Percentiles rank a stretch among this genome's conserved stretches.
Evolutionary conservation across 1,284 basidiomycete genomes (phyloP).

Genomic region (Ustilago trichophora): DNA sequence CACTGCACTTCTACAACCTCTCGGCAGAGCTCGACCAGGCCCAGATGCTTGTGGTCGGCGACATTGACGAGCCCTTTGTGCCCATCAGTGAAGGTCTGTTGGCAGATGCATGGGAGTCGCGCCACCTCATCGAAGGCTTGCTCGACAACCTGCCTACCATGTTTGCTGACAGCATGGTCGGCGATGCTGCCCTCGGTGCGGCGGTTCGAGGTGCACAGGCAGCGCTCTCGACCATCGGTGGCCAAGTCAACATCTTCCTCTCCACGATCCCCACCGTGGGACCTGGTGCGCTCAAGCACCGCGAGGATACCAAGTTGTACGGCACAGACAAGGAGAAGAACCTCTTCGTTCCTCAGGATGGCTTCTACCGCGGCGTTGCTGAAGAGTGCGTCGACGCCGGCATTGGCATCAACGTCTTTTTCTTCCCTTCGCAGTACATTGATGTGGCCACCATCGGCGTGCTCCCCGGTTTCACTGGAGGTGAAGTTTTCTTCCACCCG

Average conservation of each 20-base stretch:
- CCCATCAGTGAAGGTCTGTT: slow-evolving; percentile 82
- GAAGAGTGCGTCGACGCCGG: slow-evolving; percentile 90
- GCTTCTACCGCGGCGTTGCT: slow-evolving; percentile 81
- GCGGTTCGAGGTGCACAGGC: slow-evolving; percentile 73
- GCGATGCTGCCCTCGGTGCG: slow-evolving; percentile 80
- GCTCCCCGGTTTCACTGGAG: slow-evolving; percentile 82
- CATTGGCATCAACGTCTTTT: slow-evolving; percentile 87
- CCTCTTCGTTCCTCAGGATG: slow-evolving; percentile 79
- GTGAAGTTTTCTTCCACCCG: slow-evolving; percentile 91
- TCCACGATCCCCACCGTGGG: slow-evolving; percentile 81
- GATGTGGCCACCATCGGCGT: slow-evolving; percentile 83
- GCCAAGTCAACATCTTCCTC: slow-evolving; percentile 85
- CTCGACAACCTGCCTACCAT: slow-evolving; percentile 77
- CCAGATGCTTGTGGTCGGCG: slow-evolving; percentile 84
- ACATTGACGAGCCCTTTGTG: slow-evolving; percentile 88
- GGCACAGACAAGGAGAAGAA: slow-evolving; percentile 88
- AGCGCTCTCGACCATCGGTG: slow-evolving; percentile 80
- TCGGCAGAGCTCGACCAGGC: slow-evolving; percentile 74
- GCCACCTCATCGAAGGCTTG: slow-evolving; percentile 73
- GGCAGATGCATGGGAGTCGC: slow-evolving; percentile 78
- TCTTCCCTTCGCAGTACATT: slow-evolving; percentile 83
- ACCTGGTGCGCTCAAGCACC: slow-evolving; percentile 74
- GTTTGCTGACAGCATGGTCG: slow-evolving; percentile 71
- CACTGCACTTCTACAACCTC: slow-evolving; percentile 89
- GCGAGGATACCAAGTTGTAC: slow-evolving; percentile 78